Evolutionary conservation across 2,329 filamentous ascomycete genomes (phyloP).

Genomic region (Aspergillus glaucus): DNA sequence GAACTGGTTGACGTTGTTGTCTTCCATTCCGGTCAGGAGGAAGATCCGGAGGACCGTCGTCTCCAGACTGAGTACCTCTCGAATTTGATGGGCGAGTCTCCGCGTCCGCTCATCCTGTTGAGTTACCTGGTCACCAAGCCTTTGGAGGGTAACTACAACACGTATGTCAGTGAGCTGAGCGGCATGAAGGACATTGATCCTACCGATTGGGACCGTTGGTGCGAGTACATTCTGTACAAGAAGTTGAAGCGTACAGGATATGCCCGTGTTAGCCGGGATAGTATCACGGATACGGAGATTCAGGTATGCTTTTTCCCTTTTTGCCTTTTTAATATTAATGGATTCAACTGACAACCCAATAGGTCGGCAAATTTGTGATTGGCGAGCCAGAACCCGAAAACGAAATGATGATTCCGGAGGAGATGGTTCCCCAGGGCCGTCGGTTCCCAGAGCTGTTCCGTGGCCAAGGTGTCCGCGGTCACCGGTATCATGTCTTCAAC

Average conservation of each 20-base stretch:
- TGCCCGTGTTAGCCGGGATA: slow-evolving; percentile 77
- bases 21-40: slow-evolving; percentile 97
- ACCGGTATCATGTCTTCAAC: slow-evolving; percentile 91
- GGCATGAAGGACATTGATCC: slow-evolving; percentile 95
- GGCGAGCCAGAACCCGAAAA: slow-evolving; percentile 60
- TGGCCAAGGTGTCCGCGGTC: slow-evolving; percentile 79
- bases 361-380: slow-evolving; percentile 86
- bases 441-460: slow-evolving; percentile 80
- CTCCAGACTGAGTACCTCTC: slow-evolving; percentile 82
- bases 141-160: slow-evolving; percentile 91
- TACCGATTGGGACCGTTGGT: slow-evolving; percentile 94
- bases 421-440: slow-evolving; percentile 67
- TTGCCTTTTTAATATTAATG: background rate
- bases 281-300: slow-evolving; percentile 94
- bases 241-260: slow-evolving; percentile 79
- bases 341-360: slow-evolving; percentile 11
- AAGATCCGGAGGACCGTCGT: slow-evolving; percentile 85
- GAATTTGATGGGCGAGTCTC: slow-evolving; percentile 75
- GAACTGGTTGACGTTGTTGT: slow-evolving; percentile 88
- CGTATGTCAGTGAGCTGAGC: slow-evolving; percentile 76
- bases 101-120: slow-evolving; percentile 75
- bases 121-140: slow-evolving; percentile 91
- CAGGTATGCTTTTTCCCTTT: slow-evolving; percentile 52
- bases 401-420: slow-evolving; percentile 62
- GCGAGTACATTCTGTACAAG: slow-evolving; percentile 97